phyloP scores from a whole-genome alignment of 2,329 filamentous ascomycete species.

The Fonsecaea pugnacius region DNA sequence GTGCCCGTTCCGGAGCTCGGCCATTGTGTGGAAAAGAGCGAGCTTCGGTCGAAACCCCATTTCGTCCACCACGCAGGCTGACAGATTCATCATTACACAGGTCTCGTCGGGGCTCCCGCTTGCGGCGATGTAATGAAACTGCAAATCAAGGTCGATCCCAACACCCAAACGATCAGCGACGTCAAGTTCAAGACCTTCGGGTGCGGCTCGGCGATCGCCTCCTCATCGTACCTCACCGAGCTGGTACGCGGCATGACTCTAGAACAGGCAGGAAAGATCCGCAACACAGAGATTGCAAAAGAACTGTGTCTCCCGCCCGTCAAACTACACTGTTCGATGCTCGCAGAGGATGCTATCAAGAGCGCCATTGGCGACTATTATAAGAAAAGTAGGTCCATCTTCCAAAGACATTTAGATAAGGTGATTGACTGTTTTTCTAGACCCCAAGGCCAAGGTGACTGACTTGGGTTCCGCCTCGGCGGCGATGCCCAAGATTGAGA shows the following conservation, averaged over 20 bases:
- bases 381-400: slow-evolving; percentile 61
- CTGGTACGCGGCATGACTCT: slow-evolving; percentile 94
- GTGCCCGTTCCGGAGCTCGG: slow-evolving; percentile 14
- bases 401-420: neutral
- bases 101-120: slow-evolving; percentile 86
- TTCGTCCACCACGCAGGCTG: slow-evolving; percentile 11
- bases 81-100: slow-evolving; percentile 43
- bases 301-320: slow-evolving; percentile 88
- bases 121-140: slow-evolving; percentile 94
- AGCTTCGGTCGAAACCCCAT: slow-evolving; percentile 18
- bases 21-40: slow-evolving; percentile 4
- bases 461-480: slow-evolving; percentile 71
- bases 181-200: slow-evolving; percentile 99
- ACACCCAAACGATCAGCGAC: slow-evolving; percentile 85
- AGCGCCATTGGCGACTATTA: slow-evolving; percentile 90
- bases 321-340: slow-evolving; percentile 89
- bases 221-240: slow-evolving; percentile 91
- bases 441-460: slow-evolving; percentile 74
- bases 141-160: slow-evolving; percentile 87
- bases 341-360: slow-evolving; percentile 91
- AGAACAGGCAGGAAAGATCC: slow-evolving; percentile 88
- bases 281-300: slow-evolving; percentile 98
- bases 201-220: slow-evolving; percentile 92
- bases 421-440: slow-evolving; percentile 59
- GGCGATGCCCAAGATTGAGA: slow-evolving; percentile 68